Conservation (phyloP, 176 grass and related monocot genomes). For the Canna indica region DNA sequence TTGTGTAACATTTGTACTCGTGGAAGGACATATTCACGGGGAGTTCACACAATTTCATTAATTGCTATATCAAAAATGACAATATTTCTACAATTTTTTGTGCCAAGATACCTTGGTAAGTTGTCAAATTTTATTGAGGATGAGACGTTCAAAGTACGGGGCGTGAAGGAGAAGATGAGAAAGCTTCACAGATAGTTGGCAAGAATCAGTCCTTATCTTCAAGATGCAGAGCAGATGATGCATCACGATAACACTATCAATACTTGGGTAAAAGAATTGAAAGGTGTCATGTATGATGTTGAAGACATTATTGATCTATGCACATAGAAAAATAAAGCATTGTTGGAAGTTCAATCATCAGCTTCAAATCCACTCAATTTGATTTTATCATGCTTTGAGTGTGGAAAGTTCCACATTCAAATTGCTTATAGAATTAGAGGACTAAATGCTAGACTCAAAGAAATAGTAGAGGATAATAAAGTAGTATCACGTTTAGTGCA, state of each 20-base stretch:
- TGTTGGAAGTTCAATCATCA: background rate
- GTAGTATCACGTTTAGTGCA: too few species aligned
- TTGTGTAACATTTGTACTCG: too few species aligned
- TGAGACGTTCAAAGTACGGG: slow-evolving; percentile 13
- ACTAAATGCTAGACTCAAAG: too few species aligned
- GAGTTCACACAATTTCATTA: too few species aligned
- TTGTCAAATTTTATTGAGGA: slow-evolving; percentile 3
- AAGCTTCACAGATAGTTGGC: background rate
- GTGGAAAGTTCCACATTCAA: background rate
- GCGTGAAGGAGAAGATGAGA: too few species aligned
- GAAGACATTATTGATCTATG: slow-evolving; percentile 35
- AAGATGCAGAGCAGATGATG: slow-evolving; percentile 18
- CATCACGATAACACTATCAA: background rate
- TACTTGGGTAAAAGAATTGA: too few species aligned
- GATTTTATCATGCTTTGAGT: background rate
- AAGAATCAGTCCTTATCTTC: slow-evolving; percentile 15
- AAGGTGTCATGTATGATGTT: slow-evolving; percentile 32
- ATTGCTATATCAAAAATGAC: slow-evolving; percentile 21
- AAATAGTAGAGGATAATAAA: too few species aligned
- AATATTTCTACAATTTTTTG: slow-evolving; percentile 18
- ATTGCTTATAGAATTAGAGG: too few species aligned
- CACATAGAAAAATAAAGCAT: slow-evolving; percentile 16
- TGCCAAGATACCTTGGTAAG: slow-evolving; percentile 4
- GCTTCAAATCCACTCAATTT: background rate
- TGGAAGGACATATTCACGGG: too few species aligned